Conservation (phyloP, 1,284 basidiomycete species). For the Puccinia horiana region DNA sequence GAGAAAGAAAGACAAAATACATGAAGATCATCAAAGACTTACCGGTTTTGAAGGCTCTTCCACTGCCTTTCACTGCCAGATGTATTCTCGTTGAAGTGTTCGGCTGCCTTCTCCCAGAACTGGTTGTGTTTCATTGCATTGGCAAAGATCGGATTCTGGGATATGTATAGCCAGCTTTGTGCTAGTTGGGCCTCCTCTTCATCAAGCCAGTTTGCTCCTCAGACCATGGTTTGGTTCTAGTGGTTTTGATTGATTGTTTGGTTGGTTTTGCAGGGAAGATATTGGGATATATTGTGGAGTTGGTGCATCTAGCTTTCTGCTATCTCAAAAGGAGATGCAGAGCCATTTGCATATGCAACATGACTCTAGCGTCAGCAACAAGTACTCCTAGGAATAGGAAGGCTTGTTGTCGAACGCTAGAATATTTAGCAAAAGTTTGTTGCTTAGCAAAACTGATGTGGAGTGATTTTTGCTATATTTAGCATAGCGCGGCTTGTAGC, state of each 20-base stretch:
- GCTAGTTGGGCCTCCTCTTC: slow-evolving; percentile 7
- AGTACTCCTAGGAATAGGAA: not conserved
- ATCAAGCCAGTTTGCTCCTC: not conserved
- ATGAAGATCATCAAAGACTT: not conserved
- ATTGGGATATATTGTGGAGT: not conserved
- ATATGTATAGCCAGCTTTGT: not conserved
- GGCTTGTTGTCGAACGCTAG: too few species aligned
- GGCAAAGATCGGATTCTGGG: not conserved
- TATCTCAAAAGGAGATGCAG: too few species aligned
- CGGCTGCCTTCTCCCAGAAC: not conserved
- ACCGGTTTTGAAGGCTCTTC: not conserved
- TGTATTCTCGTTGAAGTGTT: slow-evolving; percentile 3
- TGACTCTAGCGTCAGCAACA: not conserved
- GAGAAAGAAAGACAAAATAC: not conserved
- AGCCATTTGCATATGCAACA: too few species aligned
- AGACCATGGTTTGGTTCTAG: too few species aligned
- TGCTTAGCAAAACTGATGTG: too few species aligned
- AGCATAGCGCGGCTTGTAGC: not conserved
- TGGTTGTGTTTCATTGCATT: slow-evolving; percentile 2
- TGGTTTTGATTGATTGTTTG: not conserved
- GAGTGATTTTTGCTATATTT: too few species aligned
- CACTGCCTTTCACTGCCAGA: not conserved
- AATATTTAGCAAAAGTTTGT: too few species aligned
- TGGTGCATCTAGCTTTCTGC: not conserved
- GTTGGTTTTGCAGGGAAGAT: not conserved